Percentiles rank a stretch among this genome's conserved stretches.
These are phyloP conservation scores for Rhodotorula kratochvilovae DNA, from an alignment of 768 basidiomycete genomes.

Conservation along the genomic window DNA sequence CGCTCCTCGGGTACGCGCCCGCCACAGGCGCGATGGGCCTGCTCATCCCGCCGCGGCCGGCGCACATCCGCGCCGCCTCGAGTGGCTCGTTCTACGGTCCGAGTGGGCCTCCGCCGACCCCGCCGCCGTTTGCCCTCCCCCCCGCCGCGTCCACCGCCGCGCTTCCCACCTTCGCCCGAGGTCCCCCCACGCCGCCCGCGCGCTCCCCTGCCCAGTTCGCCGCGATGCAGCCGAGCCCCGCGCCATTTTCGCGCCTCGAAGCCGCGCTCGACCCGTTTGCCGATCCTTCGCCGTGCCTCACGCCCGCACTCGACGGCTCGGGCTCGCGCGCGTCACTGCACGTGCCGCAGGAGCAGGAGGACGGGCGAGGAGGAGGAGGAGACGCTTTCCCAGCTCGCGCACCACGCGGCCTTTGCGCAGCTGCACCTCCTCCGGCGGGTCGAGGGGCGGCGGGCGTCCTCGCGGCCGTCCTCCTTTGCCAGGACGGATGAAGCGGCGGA, in stretches of 20 bases:
- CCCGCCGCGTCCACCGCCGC: neutral
- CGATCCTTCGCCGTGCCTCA: neutral
- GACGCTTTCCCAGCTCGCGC: neutral
- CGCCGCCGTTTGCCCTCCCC: neutral
- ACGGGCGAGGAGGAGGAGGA: neutral
- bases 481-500: neutral
- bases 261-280: neutral
- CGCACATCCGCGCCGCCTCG: neutral
- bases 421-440: neutral
- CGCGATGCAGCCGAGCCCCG: neutral
- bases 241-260: neutral
- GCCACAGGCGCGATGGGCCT: neutral
- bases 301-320: neutral
- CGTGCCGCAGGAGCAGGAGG: too few relatives aligned
- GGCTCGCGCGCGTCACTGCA: neutral
- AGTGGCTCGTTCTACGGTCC: neutral
- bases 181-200: neutral
- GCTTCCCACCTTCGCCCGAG: neutral
- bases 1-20: neutral
- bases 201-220: accelerated
- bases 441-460: neutral
- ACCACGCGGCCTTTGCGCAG: neutral
- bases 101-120: neutral
- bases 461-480: neutral
- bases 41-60: neutral